Percentiles rank a stretch among this genome's conserved stretches.
Conservation (phyloP, 306 rosid species). For the Cajanus cajan region DNA sequence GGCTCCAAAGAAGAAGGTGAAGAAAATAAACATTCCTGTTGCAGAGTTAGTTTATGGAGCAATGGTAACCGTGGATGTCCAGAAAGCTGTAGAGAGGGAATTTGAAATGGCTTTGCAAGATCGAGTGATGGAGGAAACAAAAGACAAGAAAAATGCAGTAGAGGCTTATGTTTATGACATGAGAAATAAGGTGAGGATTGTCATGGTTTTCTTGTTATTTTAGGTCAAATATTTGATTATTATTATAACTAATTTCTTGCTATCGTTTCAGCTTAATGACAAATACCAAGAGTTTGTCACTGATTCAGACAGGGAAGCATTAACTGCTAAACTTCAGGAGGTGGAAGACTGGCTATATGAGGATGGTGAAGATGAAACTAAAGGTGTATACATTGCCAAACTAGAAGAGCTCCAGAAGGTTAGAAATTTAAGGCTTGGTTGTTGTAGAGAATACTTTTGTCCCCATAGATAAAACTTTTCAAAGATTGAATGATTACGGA, state of each 20-base stretch:
- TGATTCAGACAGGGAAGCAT: slow-evolving; percentile 62
- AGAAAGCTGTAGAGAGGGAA: slow-evolving; percentile 87
- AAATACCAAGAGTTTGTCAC: slow-evolving; percentile 74
- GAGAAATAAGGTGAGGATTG: slow-evolving; percentile 76
- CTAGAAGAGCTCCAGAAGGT: slow-evolving; percentile 95
- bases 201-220: neutral
- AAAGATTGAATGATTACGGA: neutral
- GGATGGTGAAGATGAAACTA: slow-evolving; percentile 97
- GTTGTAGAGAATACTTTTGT: neutral
- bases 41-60: slow-evolving; percentile 78
- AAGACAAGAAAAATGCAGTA: slow-evolving; percentile 91
- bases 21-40: slow-evolving; percentile 69
- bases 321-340: slow-evolving; percentile 70
- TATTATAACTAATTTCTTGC: neutral
- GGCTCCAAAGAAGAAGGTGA: slow-evolving; percentile 81
- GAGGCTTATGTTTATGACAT: slow-evolving; percentile 95
- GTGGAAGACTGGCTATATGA: slow-evolving; percentile 97
- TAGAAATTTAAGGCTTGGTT: neutral
- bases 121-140: slow-evolving; percentile 95
- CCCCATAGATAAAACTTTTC: neutral
- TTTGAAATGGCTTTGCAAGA: slow-evolving; percentile 98
- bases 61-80: slow-evolving; percentile 55
- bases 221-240: neutral
- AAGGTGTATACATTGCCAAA: slow-evolving; percentile 86
- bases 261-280: slow-evolving; percentile 64